Evolutionary conservation across 257 asterid genomes (phyloP), one percentile per base, ranked within the genome.

Genomic region (Solanum peruvianum): DNA sequence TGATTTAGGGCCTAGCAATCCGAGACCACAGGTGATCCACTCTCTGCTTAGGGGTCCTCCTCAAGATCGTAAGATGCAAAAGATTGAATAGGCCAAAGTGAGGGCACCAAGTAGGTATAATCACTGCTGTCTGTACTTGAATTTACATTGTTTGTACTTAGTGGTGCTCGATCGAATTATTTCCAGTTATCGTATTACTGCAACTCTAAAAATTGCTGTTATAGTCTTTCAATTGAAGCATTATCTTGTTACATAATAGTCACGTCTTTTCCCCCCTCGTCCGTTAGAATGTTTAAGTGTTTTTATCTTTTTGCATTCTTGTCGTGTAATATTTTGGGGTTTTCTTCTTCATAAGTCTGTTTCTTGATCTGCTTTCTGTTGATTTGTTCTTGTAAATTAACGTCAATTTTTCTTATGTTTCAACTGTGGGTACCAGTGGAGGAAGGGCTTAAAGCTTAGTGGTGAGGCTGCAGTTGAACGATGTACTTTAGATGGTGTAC

Each of bases 401-500:
- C 11, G 14, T 67, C 42, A 80, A 31, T 80, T 47, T 31, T 80
- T 47, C 5, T 18, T 27, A 47, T 80, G 67, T 78, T 85, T 70
- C 71, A 47, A 44, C 31, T 85, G 76, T 49, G 87, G 88, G 88
- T 69, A 90, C 89, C 91, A 97, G 99, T 97, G 99, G 99, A 94
- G 99, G 92, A 95, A 93, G 92, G 96, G 98, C 88, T 92, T 97
- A 91, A 94, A 90, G 85, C 98, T 97, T 82, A 91, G 98, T 77
- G 96, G 99, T 78, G 99, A 97, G 92, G 93, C 94, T 88, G 95
- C 99, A 87, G 98, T 97, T 77, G 99, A 97, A 35, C 94, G 90
- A 87, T 91, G 93, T 88, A 97, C 99, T 75, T 89, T 97, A 90
- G 99, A 95, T 93, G 99, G 99, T 60, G 99, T 97, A 47, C 93